A percentile compares a stretch with the other conserved stretches of the same genome.
Conservation (phyloP, 2,329 filamentous ascomycete species). For the Verticillium zaregamsianum region DNA sequence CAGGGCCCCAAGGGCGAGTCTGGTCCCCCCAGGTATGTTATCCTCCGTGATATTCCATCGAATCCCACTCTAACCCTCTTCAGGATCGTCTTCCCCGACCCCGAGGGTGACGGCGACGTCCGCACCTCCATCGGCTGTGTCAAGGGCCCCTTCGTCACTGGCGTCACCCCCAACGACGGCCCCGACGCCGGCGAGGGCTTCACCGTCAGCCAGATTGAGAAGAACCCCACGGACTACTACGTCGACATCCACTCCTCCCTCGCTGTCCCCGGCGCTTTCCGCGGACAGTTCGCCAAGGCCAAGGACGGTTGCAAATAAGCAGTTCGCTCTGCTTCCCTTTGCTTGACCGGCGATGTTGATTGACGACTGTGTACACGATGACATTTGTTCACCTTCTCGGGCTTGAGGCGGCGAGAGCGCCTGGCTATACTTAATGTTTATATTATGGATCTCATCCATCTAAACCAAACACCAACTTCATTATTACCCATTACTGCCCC, state of each 20-base stretch:
- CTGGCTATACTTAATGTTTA: background rate
- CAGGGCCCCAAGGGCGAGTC: slow-evolving; percentile 37
- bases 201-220: slow-evolving; percentile 44
- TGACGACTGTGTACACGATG: background rate
- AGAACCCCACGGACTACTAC: slow-evolving; percentile 46
- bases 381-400: background rate
- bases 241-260: slow-evolving; percentile 47
- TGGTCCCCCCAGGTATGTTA: slow-evolving; percentile 41
- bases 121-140: slow-evolving; percentile 37
- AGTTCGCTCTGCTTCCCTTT: background rate
- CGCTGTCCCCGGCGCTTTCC: slow-evolving; percentile 45
- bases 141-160: slow-evolving; percentile 29
- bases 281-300: slow-evolving; percentile 39
- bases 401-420: background rate
- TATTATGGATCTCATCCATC: background rate
- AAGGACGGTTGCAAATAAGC: slow-evolving; percentile 5
- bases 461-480: background rate
- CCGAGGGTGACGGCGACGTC: slow-evolving; percentile 27
- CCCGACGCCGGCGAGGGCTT: slow-evolving; percentile 37
- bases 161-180: slow-evolving; percentile 20
- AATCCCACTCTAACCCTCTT: background rate
- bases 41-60: background rate
- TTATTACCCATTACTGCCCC: background rate
- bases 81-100: slow-evolving; percentile 46
- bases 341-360: background rate